These are phyloP conservation scores for Capsicum rhomboideum DNA, from an alignment of 257 asterid genomes.

Conservation along the genomic window DNA sequence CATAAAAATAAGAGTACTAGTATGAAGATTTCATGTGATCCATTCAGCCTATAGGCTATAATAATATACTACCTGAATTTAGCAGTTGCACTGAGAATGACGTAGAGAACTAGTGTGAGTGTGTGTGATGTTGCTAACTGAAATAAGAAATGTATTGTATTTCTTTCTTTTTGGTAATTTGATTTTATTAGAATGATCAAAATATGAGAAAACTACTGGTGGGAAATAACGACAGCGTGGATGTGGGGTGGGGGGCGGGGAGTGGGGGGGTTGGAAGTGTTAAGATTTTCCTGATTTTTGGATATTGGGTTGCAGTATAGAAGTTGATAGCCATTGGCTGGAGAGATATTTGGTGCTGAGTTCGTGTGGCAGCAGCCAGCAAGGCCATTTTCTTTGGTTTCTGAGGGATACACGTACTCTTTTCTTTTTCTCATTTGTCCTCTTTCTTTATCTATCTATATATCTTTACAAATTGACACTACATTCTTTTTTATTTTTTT, in stretches of 20 bases:
- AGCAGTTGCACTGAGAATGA: background rate
- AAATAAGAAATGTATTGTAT: background rate
- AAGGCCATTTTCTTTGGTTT: background rate
- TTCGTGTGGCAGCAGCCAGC: background rate
- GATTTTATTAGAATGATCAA: background rate
- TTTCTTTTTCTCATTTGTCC: background rate
- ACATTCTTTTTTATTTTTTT: background rate
- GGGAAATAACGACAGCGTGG: background rate
- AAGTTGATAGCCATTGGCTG: slow-evolving; percentile 1
- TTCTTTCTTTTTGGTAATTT: background rate
- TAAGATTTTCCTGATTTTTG: background rate
- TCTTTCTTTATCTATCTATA: background rate
- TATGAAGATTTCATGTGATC: background rate
- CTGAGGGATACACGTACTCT: background rate
- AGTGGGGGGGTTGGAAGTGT: background rate
- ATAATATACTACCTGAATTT: background rate
- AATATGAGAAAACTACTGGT: background rate
- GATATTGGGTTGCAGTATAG: background rate
- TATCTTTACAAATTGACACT: background rate
- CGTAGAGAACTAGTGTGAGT: background rate
- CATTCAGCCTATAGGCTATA: background rate
- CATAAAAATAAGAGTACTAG: background rate
- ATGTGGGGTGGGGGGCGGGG: background rate
- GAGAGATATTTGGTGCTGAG: background rate
- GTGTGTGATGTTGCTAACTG: background rate